These are phyloP conservation scores for Auriscalpium orientale DNA, from an alignment of 768 basidiomycete genomes.

Conservation along the genomic window DNA sequence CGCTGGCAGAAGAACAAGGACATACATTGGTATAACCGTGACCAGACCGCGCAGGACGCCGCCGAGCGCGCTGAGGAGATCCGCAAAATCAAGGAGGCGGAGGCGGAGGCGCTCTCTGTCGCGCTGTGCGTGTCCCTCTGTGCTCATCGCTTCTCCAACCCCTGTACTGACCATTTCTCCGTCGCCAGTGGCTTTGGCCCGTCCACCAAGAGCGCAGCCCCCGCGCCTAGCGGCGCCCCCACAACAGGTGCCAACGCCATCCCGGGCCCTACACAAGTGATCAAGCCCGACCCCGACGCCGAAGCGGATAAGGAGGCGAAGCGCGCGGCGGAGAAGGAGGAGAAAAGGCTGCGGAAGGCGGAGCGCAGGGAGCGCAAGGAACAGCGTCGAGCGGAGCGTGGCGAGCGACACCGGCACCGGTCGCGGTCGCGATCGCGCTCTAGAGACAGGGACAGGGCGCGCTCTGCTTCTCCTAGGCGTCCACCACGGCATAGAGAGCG, in stretches of 20 bases:
- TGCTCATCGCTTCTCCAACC: neutral
- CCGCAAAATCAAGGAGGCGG: slow-evolving; percentile 72
- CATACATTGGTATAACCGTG: slow-evolving; percentile 90
- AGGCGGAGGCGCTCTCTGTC: slow-evolving; percentile 79
- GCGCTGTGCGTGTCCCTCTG: slow-evolving; percentile 50
- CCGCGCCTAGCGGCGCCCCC: slow-evolving; percentile 8
- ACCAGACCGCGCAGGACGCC: slow-evolving; percentile 30
- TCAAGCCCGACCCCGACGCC: slow-evolving; percentile 5
- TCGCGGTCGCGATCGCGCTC: slow-evolving; percentile 27
- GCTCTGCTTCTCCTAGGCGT: neutral
- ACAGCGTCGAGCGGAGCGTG: slow-evolving; percentile 7
- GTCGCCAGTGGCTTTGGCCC: slow-evolving; percentile 61
- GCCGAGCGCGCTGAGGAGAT: slow-evolving; percentile 64
- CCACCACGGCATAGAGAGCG: neutral
- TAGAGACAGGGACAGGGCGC: too few species aligned
- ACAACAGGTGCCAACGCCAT: slow-evolving; percentile 26
- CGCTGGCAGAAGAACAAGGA: slow-evolving; percentile 98
- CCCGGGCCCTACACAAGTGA: slow-evolving; percentile 13
- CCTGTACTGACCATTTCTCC: neutral
- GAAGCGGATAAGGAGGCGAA: slow-evolving; percentile 26
- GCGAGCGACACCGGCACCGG: slow-evolving; percentile 20
- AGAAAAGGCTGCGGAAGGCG: slow-evolving; percentile 51
- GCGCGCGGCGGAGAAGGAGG: slow-evolving; percentile 43
- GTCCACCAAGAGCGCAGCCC: slow-evolving; percentile 24
- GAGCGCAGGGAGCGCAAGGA: slow-evolving; percentile 27